Conservation (phyloP, 208 protist genomes). For the Phytomonas francai region DNA sequence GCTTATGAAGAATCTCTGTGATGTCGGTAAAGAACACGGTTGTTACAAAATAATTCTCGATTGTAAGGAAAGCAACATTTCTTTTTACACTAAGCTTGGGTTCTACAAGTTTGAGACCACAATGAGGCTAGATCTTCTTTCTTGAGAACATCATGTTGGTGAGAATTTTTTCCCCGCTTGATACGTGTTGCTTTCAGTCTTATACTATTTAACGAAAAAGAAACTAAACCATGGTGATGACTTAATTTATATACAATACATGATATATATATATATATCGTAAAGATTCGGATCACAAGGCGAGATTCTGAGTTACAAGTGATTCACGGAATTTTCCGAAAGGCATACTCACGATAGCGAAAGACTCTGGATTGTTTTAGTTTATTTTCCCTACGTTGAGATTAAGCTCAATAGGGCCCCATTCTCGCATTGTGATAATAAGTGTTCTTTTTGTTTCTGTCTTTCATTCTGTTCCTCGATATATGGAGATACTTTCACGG, state of each 20-base stretch:
- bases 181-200: neutral
- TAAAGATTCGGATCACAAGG: neutral
- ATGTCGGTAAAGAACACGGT: conserved; percentile 25
- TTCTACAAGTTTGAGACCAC: conserved; percentile 20
- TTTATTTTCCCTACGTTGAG: neutral
- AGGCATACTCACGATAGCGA: neutral
- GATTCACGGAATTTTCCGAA: conserved; percentile 3
- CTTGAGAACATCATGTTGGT: neutral
- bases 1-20: conserved; percentile 38
- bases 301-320: neutral
- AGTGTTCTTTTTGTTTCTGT: conserved; percentile 8
- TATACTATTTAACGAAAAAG: neutral
- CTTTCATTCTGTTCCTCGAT: neutral
- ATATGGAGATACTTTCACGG: neutral
- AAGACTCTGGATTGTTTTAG: neutral
- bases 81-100: conserved; percentile 64
- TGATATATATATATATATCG: neutral
- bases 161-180: neutral
- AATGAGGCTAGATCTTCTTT: neutral
- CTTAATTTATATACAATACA: neutral
- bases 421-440: neutral
- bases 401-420: neutral
- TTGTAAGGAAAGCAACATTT: conserved; percentile 32
- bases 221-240: neutral
- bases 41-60: conserved; percentile 89